Percentiles rank a stretch among this genome's conserved stretches.
phyloP scores from a whole-genome alignment of 345 rosid genomes.

The Camelina sativa region DNA sequence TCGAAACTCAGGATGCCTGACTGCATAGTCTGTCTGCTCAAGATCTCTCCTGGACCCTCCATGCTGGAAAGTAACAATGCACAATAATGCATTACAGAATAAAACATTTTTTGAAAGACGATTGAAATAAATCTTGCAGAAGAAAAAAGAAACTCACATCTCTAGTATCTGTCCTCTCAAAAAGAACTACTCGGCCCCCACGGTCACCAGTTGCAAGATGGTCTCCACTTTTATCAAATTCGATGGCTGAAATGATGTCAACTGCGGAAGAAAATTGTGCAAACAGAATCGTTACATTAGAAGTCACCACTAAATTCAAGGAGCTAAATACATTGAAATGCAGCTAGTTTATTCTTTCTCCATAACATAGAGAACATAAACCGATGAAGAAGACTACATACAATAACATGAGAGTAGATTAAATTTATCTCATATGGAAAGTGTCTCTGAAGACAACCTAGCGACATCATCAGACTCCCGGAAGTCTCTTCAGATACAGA shows the following conservation, averaged over 20 bases:
- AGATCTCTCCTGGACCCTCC: constrained; percentile 79
- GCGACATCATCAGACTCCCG: neutral
- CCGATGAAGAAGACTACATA: neutral
- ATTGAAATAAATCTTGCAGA: constrained; percentile 25
- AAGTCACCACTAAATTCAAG: constrained; percentile 18
- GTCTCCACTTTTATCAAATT: constrained; percentile 94
- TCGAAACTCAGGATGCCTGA: constrained; percentile 97
- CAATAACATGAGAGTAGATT: constrained; percentile 6
- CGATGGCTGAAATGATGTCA: constrained; percentile 98
- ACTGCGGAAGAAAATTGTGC: constrained; percentile 58
- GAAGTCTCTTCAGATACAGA: neutral
- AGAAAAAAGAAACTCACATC: constrained; percentile 59
- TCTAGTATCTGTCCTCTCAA: constrained; percentile 87
- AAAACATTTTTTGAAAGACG: neutral
- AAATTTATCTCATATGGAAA: neutral
- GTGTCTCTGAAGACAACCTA: constrained; percentile 8
- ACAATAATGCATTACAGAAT: constrained; percentile 21
- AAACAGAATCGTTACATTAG: constrained; percentile 25
- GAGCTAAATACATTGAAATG: neutral
- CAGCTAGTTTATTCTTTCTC: constrained; percentile 8
- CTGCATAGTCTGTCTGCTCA: constrained; percentile 70
- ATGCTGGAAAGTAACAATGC: constrained; percentile 55
- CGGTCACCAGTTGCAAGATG: constrained; percentile 99
- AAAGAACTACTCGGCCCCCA: constrained; percentile 98
- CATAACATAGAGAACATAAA: neutral